Evolutionary conservation across 1,284 basidiomycete genomes (phyloP).

Genomic region (Ustilago trichophora): DNA sequence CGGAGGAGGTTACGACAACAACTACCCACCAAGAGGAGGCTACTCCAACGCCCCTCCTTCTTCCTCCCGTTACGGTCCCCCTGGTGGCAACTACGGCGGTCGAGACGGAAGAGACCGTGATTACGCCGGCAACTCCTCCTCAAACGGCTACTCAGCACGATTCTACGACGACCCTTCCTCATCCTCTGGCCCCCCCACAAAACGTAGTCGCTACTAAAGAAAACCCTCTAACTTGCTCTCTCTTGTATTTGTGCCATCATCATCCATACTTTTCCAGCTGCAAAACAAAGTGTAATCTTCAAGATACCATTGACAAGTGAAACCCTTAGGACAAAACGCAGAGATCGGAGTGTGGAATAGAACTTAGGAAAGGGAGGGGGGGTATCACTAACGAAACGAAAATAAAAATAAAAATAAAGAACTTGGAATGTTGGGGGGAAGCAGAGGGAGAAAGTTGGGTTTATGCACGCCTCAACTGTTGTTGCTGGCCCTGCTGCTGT

Average conservation of each 20-base stretch:
- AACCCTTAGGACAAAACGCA: no score
- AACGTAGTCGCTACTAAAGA: conserved; percentile 34
- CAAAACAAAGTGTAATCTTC: no score
- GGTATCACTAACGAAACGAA: no score
- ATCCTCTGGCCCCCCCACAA: conserved; percentile 29
- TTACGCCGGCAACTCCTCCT: conserved; percentile 7
- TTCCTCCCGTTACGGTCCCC: conserved; percentile 1
- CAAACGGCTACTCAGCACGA: no score
- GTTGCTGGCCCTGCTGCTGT: conserved; percentile 11
- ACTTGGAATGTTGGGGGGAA: no score
- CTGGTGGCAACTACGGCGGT: no score
- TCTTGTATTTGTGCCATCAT: conserved; percentile 15
- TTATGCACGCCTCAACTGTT: conserved; percentile 12
- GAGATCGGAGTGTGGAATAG: no score
- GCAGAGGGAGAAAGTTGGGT: no score
- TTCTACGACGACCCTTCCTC: conserved; percentile 18
- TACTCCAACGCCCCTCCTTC: neutral
- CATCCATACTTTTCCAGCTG: no score
- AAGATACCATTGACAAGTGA: neutral
- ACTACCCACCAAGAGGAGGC: neutral
- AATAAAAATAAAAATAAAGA: no score
- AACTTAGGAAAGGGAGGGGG: no score
- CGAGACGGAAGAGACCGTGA: conserved; percentile 19
- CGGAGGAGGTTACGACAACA: conserved; percentile 18
- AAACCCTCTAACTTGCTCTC: no score